These are phyloP conservation scores for Polyplosphaeria fusca DNA, from an alignment of 495 filamentous ascomycete genomes.

Conservation along the genomic window DNA sequence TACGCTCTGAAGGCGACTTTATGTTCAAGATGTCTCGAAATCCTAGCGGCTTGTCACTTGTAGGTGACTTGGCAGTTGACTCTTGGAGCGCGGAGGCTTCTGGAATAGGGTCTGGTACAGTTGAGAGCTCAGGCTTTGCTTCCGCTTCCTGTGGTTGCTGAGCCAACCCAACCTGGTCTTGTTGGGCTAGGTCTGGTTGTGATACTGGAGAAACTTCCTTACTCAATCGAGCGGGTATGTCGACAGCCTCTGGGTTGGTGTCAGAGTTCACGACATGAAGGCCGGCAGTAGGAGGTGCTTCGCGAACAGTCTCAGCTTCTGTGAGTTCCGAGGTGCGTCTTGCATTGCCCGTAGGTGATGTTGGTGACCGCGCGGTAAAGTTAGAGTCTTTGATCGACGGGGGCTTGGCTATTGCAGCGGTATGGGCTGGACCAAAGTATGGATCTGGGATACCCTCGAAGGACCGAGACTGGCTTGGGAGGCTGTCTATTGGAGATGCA, in stretches of 20 bases:
- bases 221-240: constrained; percentile 29
- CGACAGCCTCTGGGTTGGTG: constrained; percentile 30
- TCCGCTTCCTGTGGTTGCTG: not conserved
- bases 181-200: not conserved
- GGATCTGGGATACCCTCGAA: constrained; percentile 32
- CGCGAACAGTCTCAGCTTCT: not conserved
- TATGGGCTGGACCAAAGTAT: constrained; percentile 27
- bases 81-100: constrained; percentile 6
- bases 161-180: not conserved
- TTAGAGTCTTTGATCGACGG: constrained; percentile 7
- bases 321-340: constrained; percentile 5
- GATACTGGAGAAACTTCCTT: constrained; percentile 9
- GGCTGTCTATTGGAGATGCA: not conserved
- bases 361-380: constrained; percentile 12
- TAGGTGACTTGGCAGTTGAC: constrained; percentile 2
- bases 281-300: constrained; percentile 8
- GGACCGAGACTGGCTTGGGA: constrained; percentile 39
- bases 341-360: constrained; percentile 15
- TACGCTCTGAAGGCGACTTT: constrained; percentile 58
- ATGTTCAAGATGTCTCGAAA: constrained; percentile 74
- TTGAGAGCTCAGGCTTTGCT: not conserved
- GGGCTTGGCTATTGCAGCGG: not conserved
- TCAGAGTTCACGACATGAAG: constrained; percentile 34
- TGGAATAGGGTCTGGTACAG: constrained; percentile 3
- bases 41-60: constrained; percentile 18